Evolutionary conservation across 179 eudicot species (phyloP), one percentile per base, ranked within the genome.

Genomic region (Carnegiea gigantea): DNA sequence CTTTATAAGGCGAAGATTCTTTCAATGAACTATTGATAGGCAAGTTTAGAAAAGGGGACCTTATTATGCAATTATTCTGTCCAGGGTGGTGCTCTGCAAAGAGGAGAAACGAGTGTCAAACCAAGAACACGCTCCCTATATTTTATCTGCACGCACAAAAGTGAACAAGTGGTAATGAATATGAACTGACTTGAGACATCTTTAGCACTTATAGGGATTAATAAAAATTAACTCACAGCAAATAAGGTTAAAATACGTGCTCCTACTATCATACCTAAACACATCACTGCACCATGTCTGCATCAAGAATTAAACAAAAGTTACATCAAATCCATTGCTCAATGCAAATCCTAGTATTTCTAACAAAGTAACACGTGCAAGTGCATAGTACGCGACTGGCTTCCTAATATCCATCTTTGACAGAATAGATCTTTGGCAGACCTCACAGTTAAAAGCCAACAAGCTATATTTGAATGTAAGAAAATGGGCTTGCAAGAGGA

Each of bases 31-130:
- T 48, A 85, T 13, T 40, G 54, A 74, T 36, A 68, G 44, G 53
- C 83, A 85, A 83, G 85, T 71, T 80, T 54, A 48, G 80, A 81
- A 83, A 80, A 80, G 78, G 64, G 79, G 81, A 94, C 98, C 97
- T 94, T 94, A 87, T 91, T 92, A 79, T 86, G 89, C 86, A 92
- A 82, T 97, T 97, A 94, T 85, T 94, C 98, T 57, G 97, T 91
- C 98, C 98, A 94, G 43, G 95, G 90, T 10, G 98, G 98, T 81
- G 92, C 90, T 91, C 90, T 89, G 88, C 98, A 94, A 76, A 94
- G 72, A 84, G 98, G 98, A 84, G 98, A 94, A 85, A 94, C 85
- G 20, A 94, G 97, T 86, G 92, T 93, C 90, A 92, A 79, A 80
- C 97, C 98, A 79, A 89, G 89, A 83, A 90, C 95, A 67, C 98